These are phyloP conservation scores for Prunus mongolica DNA, from an alignment of 306 rosid genomes.

Conservation along the genomic window DNA sequence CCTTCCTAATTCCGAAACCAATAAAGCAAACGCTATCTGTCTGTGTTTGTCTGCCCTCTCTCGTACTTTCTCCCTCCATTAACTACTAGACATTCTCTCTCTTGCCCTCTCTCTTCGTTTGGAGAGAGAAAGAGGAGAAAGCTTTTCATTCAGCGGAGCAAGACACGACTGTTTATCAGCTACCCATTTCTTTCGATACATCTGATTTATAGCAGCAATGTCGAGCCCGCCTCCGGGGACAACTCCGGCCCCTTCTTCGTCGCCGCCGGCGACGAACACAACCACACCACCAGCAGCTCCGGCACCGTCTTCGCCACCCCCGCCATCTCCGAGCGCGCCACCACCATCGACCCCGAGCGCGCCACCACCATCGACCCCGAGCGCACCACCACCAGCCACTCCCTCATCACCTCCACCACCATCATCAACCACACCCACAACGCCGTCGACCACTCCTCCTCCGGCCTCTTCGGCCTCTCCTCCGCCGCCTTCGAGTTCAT, in stretches of 20 bases:
- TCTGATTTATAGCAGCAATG: constrained; percentile 25
- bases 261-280: neutral
- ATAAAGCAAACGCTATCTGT: neutral
- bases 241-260: neutral
- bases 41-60: neutral
- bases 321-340: constrained; percentile 2
- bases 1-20: constrained; percentile 12
- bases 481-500: constrained; percentile 19
- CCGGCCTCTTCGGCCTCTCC: constrained; percentile 25
- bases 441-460: constrained; percentile 20
- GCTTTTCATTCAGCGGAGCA: neutral
- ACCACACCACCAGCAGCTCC: neutral
- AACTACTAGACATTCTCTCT: neutral
- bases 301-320: neutral
- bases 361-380: constrained; percentile 9
- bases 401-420: constrained; percentile 35
- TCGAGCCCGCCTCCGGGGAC: constrained; percentile 43
- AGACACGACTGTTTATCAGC: neutral
- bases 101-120: neutral
- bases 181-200: neutral
- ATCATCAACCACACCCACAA: constrained; percentile 21
- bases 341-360: constrained; percentile 18
- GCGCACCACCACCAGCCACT: constrained; percentile 30
- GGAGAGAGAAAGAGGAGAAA: neutral
- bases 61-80: constrained; percentile 6